These are phyloP conservation scores for Trypanosoma platydactyli DNA, from an alignment of 208 protist species.

Conservation along the genomic window DNA sequence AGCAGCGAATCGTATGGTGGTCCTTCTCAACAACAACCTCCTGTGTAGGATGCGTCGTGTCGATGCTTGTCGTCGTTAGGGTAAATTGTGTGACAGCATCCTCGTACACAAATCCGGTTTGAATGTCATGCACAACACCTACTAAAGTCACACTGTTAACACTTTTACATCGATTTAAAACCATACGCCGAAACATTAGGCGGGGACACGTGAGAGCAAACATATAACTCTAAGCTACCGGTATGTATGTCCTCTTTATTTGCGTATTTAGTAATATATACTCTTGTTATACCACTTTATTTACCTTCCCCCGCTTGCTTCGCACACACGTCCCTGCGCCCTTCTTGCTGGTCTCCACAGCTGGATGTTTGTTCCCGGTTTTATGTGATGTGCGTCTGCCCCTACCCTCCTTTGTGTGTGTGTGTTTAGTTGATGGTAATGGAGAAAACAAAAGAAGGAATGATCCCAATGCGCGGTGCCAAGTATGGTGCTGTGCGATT, in stretches of 20 bases:
- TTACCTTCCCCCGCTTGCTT: neutral
- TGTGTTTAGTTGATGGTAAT: no score
- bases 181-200: constrained; percentile 19
- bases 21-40: constrained; percentile 91
- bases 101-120: constrained; percentile 89
- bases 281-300: neutral
- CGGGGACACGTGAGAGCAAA: constrained; percentile 13
- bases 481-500: no score
- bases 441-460: no score
- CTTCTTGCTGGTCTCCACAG: neutral
- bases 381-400: no score
- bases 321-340: neutral
- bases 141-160: constrained; percentile 90
- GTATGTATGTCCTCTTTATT: neutral
- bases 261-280: neutral
- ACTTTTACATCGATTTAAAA: constrained; percentile 27
- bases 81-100: constrained; percentile 92
- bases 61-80: constrained; percentile 85
- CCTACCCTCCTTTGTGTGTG: no score
- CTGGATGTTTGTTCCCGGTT: no score
- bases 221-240: neutral
- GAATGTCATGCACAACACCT: constrained; percentile 90
- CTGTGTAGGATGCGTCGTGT: constrained; percentile 68
- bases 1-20: constrained; percentile 91
- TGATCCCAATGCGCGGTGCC: no score